Base-by-base conservation (phyloP, 2,329 filamentous ascomycete genomes). In the Diaporthe aspalathi region DNA sequence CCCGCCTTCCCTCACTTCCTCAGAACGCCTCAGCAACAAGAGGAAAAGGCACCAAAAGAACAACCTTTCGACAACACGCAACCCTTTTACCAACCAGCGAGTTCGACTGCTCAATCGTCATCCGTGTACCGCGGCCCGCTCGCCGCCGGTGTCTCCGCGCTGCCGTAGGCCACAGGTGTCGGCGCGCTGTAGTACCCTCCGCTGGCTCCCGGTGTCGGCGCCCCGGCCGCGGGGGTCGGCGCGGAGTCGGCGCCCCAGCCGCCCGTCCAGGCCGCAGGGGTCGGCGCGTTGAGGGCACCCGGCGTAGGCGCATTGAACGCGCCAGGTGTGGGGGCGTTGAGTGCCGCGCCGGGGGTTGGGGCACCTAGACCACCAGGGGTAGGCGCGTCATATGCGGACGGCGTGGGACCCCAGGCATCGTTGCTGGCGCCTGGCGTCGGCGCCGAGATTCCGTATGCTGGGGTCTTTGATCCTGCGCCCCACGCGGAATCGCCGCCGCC, bases 401-500 rank as follows among this genome's bases (percentile, higher is more conserved):
- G 84, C 2, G 87, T 88, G 78, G 70, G 70, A 8, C 67, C 67
- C 89, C 89, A 91, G 7, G 86, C 83, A 72, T 91, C 89, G 77
- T 86, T 88, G 67, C 86, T 88, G 67, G 85, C 88, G 12, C 86
- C 87, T 0, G 88, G 88, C 1, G 88, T 90, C 2, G 88, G 87
- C 4, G 88, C 88, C 3, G 88, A 88, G 11, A 83, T 84, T 32
- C 88, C 89, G 78, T 93, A 94, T 1, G 89, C 91, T 3, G 94
- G 94, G 1, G 94, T 97, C 80, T 95, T 93, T 38, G 92, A 92
- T 8, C 92, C 90, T 5, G 88, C 85, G 17, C 85, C 89, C 84
- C 92, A 93, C 40, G 87, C 84, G 5, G 71, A 73, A 72, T 92
- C 91, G 67, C 84, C 82, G 49, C 83, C 81, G 27, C 79, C 81